A percentile compares a stretch with the other conserved stretches of the same genome.
phyloP scores from a whole-genome alignment of 495 filamentous ascomycete species.

The Xylaria sp. region DNA sequence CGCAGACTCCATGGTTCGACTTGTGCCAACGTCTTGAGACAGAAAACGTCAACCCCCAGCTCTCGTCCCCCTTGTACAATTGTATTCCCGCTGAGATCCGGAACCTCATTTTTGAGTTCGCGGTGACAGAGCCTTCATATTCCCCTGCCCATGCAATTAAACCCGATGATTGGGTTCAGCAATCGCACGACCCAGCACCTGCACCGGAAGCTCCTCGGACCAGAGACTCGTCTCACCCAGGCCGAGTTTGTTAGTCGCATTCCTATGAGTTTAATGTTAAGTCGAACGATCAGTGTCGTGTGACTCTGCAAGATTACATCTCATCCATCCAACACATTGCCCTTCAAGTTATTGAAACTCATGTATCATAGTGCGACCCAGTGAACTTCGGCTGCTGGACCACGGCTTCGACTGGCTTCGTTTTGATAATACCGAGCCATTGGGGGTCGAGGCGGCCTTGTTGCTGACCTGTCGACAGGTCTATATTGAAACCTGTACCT shows the following conservation, averaged over 20 bases:
- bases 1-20: background rate
- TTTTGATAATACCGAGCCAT: conserved; percentile 29
- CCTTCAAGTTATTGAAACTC: background rate
- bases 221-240: background rate
- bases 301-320: background rate
- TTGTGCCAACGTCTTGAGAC: conserved; percentile 12
- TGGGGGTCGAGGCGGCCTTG: conserved; percentile 23
- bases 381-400: background rate
- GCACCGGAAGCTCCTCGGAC: conserved; percentile 4
- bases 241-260: background rate
- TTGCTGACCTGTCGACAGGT: conserved; percentile 34
- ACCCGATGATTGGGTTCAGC: background rate
- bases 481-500: conserved; percentile 33
- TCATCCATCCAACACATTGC: background rate
- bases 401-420: conserved; percentile 27
- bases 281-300: background rate
- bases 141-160: conserved; percentile 1
- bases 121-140: conserved; percentile 23
- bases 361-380: background rate
- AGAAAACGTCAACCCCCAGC: conserved; percentile 18
- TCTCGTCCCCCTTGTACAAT: conserved; percentile 28
- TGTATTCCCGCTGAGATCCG: conserved; percentile 35
- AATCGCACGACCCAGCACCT: conserved; percentile 5
- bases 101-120: conserved; percentile 31
- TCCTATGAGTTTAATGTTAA: background rate